Conservation (phyloP, 179 eudicot species). For the Silene coronaria region DNA sequence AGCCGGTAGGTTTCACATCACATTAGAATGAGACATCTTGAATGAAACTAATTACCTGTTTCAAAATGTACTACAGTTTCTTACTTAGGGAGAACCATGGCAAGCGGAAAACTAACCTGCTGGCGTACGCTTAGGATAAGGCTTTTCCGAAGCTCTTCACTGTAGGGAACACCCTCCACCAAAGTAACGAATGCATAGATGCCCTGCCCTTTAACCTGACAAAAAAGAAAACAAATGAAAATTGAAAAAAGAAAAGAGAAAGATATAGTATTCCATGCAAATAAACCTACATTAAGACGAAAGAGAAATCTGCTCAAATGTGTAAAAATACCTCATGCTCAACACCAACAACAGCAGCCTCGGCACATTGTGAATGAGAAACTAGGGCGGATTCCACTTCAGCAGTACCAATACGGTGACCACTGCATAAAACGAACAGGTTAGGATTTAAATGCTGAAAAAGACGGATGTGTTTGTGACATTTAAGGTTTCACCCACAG, state of each 20-base stretch:
- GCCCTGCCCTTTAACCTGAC: conserved; percentile 91
- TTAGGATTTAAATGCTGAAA: background rate
- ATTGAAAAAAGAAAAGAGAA: background rate
- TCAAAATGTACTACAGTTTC: background rate
- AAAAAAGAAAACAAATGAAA: background rate
- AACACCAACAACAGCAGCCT: conserved; percentile 98
- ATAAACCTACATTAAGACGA: background rate
- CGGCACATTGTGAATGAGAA: conserved; percentile 92
- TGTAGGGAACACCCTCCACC: conserved; percentile 85
- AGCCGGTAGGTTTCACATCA: too few relatives aligned
- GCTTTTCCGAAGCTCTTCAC: conserved; percentile 86
- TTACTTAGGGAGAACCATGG: background rate
- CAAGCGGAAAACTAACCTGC: conserved; percentile 44
- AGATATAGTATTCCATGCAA: background rate
- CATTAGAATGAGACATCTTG: too few relatives aligned
- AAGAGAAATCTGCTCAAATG: background rate
- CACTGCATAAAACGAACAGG: conserved; percentile 37
- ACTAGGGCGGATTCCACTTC: conserved; percentile 99
- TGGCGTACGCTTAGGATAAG: conserved; percentile 60
- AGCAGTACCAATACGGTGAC: conserved; percentile 98
- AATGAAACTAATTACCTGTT: background rate
- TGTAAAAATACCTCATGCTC: conserved; percentile 74
- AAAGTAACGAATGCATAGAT: conserved; percentile 93
- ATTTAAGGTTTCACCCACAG: background rate
- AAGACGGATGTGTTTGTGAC: background rate